Evolutionary conservation across 148 eudicot genomes (phyloP), one percentile per base, ranked within the genome.

Genomic region (Oxyria digyna): DNA sequence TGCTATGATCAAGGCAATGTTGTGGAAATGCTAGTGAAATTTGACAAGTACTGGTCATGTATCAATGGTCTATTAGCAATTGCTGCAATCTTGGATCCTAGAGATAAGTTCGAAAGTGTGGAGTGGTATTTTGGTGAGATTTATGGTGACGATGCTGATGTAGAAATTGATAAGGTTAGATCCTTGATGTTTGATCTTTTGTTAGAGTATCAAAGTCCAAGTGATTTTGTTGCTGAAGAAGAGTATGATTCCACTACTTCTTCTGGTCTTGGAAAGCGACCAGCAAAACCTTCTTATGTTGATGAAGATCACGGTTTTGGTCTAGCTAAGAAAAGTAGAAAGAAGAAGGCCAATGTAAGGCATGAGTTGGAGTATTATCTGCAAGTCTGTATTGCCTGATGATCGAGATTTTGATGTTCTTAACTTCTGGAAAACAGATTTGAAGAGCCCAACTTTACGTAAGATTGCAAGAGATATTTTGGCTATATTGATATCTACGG

Each of bases 331-430:
- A 23, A 55, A 71, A 35, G 29, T 33, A n/a, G n/a, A n/a, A n/a
- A n/a, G n/a, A n/a, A n/a, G n/a, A n/a, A n/a, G n/a, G n/a, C n/a
- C n/a, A n/a, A 14, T 70, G 33, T 46, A 26, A 72, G 14, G 35
- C 54, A 40, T 21, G 72, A 78, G 37, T 70, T 78, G 13, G 74
- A 78, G 20, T 15, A 0, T 17, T 70, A 78, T 21, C 20, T 70
- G 13, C 74, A 67, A 49, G 14, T 42, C 21, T 14, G 4, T 17
- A 14, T 37, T 49, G 21, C 69, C 54, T 8, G 26, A 42, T 18
- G 42, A 32, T 3, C 37, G 1, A 18, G 70, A 40, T 24, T 69
- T 69, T 69, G 70, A 64, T 62, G 24, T 77, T 3, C 23, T 77
- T 13, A 14, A 17, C n/a, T 62, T 64, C 71, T 78, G 75, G 77